These are phyloP conservation scores for Myriosclerotinia curreyana DNA, from an alignment of 2,329 filamentous ascomycete genomes.

Conservation along the genomic window DNA sequence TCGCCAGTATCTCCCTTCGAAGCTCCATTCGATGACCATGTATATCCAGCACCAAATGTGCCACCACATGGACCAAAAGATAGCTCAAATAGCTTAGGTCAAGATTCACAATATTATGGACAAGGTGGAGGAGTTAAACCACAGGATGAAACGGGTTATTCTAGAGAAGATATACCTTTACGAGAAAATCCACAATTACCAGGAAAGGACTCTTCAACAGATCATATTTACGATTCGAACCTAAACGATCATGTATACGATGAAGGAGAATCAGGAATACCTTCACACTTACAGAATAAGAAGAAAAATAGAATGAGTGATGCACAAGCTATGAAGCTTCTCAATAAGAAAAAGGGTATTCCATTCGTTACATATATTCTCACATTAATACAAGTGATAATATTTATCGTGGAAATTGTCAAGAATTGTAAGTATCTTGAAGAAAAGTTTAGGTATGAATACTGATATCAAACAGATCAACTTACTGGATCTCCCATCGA, in stretches of 20 bases:
- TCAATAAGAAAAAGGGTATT: conserved; percentile 41
- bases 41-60: conserved; percentile 50
- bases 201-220: conserved; percentile 23
- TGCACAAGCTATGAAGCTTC: conserved; percentile 54
- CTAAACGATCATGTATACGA: conserved; percentile 62
- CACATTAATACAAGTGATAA: conserved; percentile 70
- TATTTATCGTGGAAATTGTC: conserved; percentile 86
- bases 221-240: conserved; percentile 34
- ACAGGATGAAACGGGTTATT: conserved; percentile 37
- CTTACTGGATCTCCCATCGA: conserved; percentile 63
- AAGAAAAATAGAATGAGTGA: conserved; percentile 47
- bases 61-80: conserved; percentile 28
- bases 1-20: conserved; percentile 56
- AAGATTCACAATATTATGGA: conserved; percentile 59
- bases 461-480: conserved; percentile 50
- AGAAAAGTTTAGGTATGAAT: not conserved
- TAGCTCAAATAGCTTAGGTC: conserved; percentile 43
- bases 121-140: conserved; percentile 43
- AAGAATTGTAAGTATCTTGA: conserved; percentile 67
- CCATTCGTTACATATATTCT: conserved; percentile 84
- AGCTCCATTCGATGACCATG: conserved; percentile 65
- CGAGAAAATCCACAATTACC: conserved; percentile 47
- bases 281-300: conserved; percentile 34
- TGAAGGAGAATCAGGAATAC: conserved; percentile 42
- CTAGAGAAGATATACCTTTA: conserved; percentile 56